Conservation (phyloP, 208 protist genomes). For the Wallacemonas sp. region DNA sequence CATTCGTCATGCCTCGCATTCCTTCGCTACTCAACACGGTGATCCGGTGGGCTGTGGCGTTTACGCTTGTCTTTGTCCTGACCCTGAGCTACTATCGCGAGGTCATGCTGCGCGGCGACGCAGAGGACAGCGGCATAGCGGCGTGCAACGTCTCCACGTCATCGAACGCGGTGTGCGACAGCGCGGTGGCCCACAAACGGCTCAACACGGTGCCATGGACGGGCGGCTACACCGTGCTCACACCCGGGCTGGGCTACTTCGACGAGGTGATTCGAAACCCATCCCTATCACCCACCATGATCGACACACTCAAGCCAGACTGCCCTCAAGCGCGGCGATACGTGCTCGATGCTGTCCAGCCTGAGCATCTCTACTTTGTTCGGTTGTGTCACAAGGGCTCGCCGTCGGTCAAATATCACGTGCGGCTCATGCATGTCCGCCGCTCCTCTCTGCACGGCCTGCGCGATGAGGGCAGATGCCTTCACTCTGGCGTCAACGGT, state of each 20-base stretch:
- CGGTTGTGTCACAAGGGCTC: conserved; percentile 44
- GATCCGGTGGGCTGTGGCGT: too few species aligned
- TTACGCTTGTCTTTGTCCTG: too few species aligned
- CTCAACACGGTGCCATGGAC: background rate
- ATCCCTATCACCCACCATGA: background rate
- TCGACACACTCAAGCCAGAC: background rate
- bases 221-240: conserved; percentile 3
- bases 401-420: conserved; percentile 40
- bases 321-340: conserved; percentile 32
- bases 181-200: background rate
- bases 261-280: conserved; percentile 6
- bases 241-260: background rate
- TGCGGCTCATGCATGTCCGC: conserved; percentile 34
- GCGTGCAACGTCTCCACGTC: conserved; percentile 14
- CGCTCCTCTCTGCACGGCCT: background rate
- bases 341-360: conserved; percentile 22
- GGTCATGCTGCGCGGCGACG: background rate
- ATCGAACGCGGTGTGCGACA: background rate
- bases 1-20: too few species aligned
- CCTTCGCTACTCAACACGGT: too few species aligned
- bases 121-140: too few species aligned
- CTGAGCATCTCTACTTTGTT: conserved; percentile 30
- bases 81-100: too few species aligned
- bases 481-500: too few species aligned
- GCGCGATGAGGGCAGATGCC: background rate